These are phyloP conservation scores for Ogataea sp. DNA, from an alignment of 805 yeast species.

Conservation along the genomic window DNA sequence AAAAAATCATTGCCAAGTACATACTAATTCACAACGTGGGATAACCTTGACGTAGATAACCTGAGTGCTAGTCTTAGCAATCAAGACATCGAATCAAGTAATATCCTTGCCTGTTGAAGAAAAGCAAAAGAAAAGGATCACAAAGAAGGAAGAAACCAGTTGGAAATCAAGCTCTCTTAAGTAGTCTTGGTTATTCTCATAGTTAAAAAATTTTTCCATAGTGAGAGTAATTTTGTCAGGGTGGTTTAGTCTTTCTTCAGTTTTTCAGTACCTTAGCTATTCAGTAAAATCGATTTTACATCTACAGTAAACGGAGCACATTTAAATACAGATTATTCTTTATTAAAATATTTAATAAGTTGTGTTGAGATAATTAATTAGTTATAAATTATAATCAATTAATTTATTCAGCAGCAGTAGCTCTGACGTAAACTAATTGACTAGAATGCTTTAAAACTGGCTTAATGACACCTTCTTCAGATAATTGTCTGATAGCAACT, in stretches of 20 bases:
- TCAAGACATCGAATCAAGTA: too few species aligned
- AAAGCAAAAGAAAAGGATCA: background rate
- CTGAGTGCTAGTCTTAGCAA: too few species aligned
- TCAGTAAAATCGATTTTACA: too few species aligned
- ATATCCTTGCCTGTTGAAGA: too few species aligned
- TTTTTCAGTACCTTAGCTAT: too few species aligned
- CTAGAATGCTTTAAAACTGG: slow-evolving; percentile 92
- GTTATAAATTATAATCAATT: slow-evolving; percentile 1
- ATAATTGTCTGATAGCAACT: slow-evolving; percentile 94
- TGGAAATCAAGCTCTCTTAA: too few species aligned
- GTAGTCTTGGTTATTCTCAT: too few species aligned
- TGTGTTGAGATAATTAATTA: background rate
- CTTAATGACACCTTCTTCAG: slow-evolving; percentile 89
- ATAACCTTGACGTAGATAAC: too few species aligned
- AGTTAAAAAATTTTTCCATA: background rate
- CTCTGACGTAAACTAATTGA: slow-evolving; percentile 92
- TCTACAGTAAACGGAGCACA: background rate
- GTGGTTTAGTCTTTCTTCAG: too few species aligned
- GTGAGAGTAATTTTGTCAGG: background rate
- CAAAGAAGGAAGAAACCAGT: background rate
- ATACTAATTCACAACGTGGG: background rate
- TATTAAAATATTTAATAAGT: background rate
- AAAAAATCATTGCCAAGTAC: too few species aligned
- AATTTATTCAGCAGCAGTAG: slow-evolving; percentile 55
- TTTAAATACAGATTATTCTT: background rate